Conservation (phyloP, 2,329 filamentous ascomycete genomes). For the Zymoseptoria pseudotritici region DNA sequence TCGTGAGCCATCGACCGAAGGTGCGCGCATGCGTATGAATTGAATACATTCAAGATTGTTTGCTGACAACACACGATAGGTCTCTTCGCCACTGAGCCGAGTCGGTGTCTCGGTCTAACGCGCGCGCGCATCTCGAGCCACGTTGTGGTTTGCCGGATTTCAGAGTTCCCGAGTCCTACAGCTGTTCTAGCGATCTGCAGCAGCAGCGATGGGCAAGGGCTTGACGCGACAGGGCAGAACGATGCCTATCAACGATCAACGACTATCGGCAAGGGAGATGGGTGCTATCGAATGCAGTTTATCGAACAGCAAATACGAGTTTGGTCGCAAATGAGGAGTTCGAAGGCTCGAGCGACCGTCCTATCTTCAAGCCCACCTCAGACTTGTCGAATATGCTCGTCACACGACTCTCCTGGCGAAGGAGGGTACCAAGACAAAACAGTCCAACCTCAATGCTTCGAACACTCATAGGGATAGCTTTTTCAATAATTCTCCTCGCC, state of each 20-base stretch:
- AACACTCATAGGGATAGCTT: background rate
- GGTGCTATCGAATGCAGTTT: background rate
- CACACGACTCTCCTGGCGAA: background rate
- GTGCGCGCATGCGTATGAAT: constrained; percentile 6
- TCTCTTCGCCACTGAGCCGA: constrained; percentile 21
- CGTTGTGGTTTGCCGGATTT: background rate
- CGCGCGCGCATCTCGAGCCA: too few species aligned
- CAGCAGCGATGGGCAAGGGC: background rate
- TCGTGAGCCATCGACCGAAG: constrained; percentile 21
- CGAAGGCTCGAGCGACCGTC: background rate
- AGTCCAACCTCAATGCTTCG: background rate
- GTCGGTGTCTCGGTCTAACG: background rate
- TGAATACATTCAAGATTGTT: background rate
- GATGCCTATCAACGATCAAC: background rate
- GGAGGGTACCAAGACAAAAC: background rate
- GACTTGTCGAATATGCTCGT: background rate
- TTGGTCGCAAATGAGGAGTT: background rate
- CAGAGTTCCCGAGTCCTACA: background rate
- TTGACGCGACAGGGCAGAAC: background rate
- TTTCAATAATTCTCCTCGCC: background rate
- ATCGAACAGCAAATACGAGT: background rate
- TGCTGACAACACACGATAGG: constrained; percentile 12
- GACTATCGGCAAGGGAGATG: background rate
- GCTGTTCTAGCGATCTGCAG: background rate
- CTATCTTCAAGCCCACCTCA: background rate